Evolutionary conservation across 371 early-diverging fungal genomes (phyloP).

Genomic region (Blakeslea trispora): DNA sequence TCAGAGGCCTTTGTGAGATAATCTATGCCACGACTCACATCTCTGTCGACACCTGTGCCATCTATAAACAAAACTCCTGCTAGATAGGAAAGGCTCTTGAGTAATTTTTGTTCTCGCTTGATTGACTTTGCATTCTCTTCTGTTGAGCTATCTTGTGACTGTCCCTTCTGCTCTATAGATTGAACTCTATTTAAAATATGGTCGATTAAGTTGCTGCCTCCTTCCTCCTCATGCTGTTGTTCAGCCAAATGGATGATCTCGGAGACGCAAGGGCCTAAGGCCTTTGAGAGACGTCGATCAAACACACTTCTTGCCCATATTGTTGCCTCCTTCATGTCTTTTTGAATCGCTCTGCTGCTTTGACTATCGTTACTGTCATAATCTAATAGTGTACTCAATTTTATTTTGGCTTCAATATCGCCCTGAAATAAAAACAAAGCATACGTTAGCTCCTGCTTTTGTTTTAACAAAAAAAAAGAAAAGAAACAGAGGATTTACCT

Average conservation of each 20-base stretch:
- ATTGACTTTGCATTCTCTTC: not conserved
- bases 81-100: slow-evolving; percentile 26
- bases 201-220: slow-evolving; percentile 17
- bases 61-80: slow-evolving; percentile 39
- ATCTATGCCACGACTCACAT: slow-evolving; percentile 26
- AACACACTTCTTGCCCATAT: slow-evolving; percentile 49
- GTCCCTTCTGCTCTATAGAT: not conserved
- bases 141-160: not conserved
- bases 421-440: slow-evolving; percentile 28
- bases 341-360: not conserved
- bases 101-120: slow-evolving; percentile 20
- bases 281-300: slow-evolving; percentile 44
- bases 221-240: slow-evolving; percentile 9
- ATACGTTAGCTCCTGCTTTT: not conserved
- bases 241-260: slow-evolving; percentile 22
- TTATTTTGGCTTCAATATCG: slow-evolving; percentile 49
- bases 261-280: slow-evolving; percentile 30
- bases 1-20: slow-evolving; percentile 37
- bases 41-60: slow-evolving; percentile 36
- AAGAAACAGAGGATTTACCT: too few species aligned
- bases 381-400: slow-evolving; percentile 42
- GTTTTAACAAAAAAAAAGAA: not conserved
- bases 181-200: slow-evolving; percentile 23
- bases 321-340: slow-evolving; percentile 37
- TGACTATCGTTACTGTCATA: slow-evolving; percentile 6